Evolutionary conservation across 129 eudicot species (phyloP), one percentile per base, ranked within the genome.

Genomic region (Rutidosis leptorrhynchoides): DNA sequence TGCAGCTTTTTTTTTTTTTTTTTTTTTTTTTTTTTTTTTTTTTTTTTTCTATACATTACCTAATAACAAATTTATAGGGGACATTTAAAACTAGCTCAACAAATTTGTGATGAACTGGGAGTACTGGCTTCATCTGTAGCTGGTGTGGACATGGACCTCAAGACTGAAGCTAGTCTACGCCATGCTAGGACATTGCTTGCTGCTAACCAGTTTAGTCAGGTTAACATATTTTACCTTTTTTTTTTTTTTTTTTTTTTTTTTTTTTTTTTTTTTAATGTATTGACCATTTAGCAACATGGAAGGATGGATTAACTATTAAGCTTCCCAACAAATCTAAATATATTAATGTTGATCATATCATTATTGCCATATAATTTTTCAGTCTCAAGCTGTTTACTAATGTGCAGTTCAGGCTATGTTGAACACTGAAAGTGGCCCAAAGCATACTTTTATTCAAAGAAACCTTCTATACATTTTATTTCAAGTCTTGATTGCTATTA

Each of bases 121-220:
- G 95, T 78, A 59, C 80, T 93, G 82, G 93, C 95, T 58, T 86
- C 99, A 66, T 70, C 88, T 67, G 97, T 82, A 43, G 80, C 83
- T 82, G 99, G 99, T 79, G 99, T 94, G 66, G 97, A 94, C 80
- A 81, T 84, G 85, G 96, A 86, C 59, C 77, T 94, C 40, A 89
- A 94, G 76, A 78, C 95, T 28, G 95, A 89, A 89, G 86, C 97
- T 55, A 89, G 88, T 73, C 83, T 94, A 45, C 95, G 99, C 16
- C 79, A 75, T 74, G 97, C 99, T 75, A 90, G 99, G 14, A 94
- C 97, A 59, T 80, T 94, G 75, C 96, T 94, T 76, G 93, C 93
- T 29, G 97, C 96, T 66, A 84, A 89, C 29, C 97, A 94, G 77
- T 94, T 80, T 75, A 82, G 83, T 64, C 90, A 89, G 95, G 98